Evolutionary conservation across 768 basidiomycete species (phyloP).

Genomic region (Sporobolomyces pararoseus): DNA sequence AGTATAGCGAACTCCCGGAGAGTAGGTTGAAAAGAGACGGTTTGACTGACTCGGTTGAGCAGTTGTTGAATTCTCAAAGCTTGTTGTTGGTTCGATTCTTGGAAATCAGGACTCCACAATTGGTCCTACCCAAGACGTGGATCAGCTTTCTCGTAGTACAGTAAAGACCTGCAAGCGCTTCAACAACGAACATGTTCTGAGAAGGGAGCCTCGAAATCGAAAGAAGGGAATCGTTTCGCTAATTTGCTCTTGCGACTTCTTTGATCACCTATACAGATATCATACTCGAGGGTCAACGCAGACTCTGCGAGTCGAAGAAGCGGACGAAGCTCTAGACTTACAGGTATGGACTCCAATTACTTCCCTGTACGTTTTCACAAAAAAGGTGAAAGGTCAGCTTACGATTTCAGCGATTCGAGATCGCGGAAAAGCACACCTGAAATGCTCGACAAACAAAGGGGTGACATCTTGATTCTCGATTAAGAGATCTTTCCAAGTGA

Average conservation of each 20-base stretch:
- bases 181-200: conserved; percentile 23
- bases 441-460: conserved; percentile 40
- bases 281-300: too few species aligned
- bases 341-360: conserved; percentile 45
- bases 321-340: not conserved
- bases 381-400: not conserved
- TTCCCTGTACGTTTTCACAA: conserved; percentile 20
- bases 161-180: too few species aligned
- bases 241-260: conserved; percentile 40
- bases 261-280: conserved; percentile 39
- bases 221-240: conserved; percentile 35
- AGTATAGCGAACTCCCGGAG: not conserved
- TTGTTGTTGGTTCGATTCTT: conserved; percentile 38
- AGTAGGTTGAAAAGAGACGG: not conserved
- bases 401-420: not conserved
- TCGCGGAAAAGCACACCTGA: conserved; percentile 22
- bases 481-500: conserved; percentile 43
- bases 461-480: conserved; percentile 14
- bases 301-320: too few species aligned
- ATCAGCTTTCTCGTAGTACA: too few species aligned
- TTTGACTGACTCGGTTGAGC: conserved; percentile 1
- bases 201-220: conserved; percentile 44
- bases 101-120: conserved; percentile 39
- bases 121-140: conserved; percentile 31
- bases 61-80: conserved; percentile 38